Percentiles rank a stretch among this genome's conserved stretches.
phyloP scores from a whole-genome alignment of 495 filamentous ascomycete species.

The Lophiotrema nucula region DNA sequence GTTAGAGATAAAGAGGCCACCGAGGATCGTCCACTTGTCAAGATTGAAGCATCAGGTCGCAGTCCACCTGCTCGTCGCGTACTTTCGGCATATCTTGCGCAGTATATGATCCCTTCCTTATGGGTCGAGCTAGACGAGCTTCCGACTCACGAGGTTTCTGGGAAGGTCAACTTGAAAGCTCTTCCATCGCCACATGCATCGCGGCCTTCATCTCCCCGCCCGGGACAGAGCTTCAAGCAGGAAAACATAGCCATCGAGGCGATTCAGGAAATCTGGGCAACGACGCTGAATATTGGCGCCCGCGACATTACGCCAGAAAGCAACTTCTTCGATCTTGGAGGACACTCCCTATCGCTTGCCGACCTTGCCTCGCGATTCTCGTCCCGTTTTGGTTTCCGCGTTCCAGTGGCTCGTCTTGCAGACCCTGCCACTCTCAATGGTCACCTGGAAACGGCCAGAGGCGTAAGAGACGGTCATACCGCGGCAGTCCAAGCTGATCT shows the following conservation, averaged over 20 bases:
- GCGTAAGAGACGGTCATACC: conserved; percentile 62
- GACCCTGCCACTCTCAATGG: conserved; percentile 60
- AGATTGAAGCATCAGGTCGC: conserved; percentile 59
- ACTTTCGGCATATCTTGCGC: conserved; percentile 58
- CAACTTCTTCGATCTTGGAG: conserved; percentile 70
- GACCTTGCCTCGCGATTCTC: conserved; percentile 60
- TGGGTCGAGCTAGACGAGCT: conserved; percentile 63
- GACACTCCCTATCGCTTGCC: conserved; percentile 66
- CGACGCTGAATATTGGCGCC: conserved; percentile 55
- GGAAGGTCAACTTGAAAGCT: conserved; percentile 63
- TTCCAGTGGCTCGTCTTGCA: conserved; percentile 62
- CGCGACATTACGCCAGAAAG: conserved; percentile 57
- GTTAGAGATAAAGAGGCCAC: conserved; percentile 56
- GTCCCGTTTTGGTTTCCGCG: conserved; percentile 58
- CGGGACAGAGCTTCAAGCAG: conserved; percentile 42
- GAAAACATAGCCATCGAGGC: conserved; percentile 55
- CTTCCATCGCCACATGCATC: conserved; percentile 52
- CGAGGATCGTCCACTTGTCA: conserved; percentile 52
- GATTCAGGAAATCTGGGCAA: conserved; percentile 61
- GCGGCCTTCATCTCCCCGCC: conserved; percentile 40
- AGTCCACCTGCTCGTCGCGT: conserved; percentile 57
- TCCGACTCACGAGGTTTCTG: conserved; percentile 65
- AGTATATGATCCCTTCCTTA: conserved; percentile 68
- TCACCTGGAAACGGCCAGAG: conserved; percentile 58
- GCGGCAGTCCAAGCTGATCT: conserved; percentile 65